These are phyloP conservation scores for Harringtonia lauricola DNA, from an alignment of 2,329 filamentous ascomycete genomes.

Conservation along the genomic window DNA sequence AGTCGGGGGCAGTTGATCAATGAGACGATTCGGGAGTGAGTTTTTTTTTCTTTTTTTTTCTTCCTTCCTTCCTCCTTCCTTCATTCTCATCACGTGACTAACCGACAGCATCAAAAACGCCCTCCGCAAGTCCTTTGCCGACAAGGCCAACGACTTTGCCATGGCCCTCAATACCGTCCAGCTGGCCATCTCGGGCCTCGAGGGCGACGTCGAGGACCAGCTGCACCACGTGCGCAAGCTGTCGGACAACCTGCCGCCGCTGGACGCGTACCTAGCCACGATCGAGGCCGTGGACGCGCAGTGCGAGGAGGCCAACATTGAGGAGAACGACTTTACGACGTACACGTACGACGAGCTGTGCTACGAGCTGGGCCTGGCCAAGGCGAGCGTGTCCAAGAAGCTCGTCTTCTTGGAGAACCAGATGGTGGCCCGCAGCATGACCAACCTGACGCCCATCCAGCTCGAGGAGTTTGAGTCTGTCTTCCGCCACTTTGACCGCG, in stretches of 20 bases:
- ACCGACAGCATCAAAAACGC: conserved; percentile 75
- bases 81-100: background rate
- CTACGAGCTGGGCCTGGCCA: conserved; percentile 88
- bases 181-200: conserved; percentile 87
- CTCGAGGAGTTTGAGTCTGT: conserved; percentile 97
- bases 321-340: conserved; percentile 99
- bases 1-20: conserved; percentile 88
- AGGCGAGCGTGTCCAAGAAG: conserved; percentile 90
- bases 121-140: conserved; percentile 82
- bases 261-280: conserved; percentile 84
- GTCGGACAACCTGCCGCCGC: conserved; percentile 71
- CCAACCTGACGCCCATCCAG: conserved; percentile 94
- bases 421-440: conserved; percentile 97
- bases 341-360: conserved; percentile 95
- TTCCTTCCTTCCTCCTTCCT: no score
- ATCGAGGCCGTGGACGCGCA: conserved; percentile 80
- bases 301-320: conserved; percentile 93
- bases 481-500: conserved; percentile 94
- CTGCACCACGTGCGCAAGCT: conserved; percentile 76
- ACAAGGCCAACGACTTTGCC: conserved; percentile 97
- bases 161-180: conserved; percentile 91
- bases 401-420: conserved; percentile 95
- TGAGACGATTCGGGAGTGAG: conserved; percentile 89
- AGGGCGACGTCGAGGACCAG: conserved; percentile 95
- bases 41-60: conserved; percentile 7